A percentile compares a stretch with the other conserved stretches of the same genome.
Conservation (phyloP, 352 stramenopile species). For the Pythium chondricola region DNA sequence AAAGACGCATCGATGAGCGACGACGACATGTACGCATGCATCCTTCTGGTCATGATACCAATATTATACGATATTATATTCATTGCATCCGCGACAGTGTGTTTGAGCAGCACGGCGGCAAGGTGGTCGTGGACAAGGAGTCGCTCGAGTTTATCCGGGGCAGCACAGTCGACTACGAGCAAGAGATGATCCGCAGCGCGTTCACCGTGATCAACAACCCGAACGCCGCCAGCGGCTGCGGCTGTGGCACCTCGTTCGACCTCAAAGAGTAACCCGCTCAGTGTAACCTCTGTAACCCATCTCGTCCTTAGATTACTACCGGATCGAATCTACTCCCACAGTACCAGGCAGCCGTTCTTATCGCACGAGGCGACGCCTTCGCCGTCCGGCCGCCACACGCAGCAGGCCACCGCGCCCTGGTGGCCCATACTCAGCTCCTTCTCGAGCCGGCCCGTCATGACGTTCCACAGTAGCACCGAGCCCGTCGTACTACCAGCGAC, state of each 20-base stretch:
- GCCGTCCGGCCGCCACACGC: conserved; percentile 66
- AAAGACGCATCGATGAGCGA: too few species aligned
- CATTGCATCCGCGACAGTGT: too few species aligned
- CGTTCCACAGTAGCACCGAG: conserved; percentile 62
- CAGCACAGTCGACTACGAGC: conserved; percentile 95
- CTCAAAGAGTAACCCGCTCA: conserved; percentile 81
- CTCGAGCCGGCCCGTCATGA: conserved; percentile 39
- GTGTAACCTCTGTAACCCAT: neutral
- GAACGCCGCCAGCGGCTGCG: conserved; percentile 94
- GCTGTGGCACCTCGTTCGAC: conserved; percentile 97
- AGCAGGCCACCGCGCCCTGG: conserved; percentile 68
- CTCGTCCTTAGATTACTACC: neutral
- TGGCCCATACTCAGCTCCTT: conserved; percentile 50
- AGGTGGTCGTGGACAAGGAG: conserved; percentile 89
- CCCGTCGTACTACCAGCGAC: conserved; percentile 47
- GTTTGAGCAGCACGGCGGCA: conserved; percentile 83
- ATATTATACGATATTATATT: too few species aligned
- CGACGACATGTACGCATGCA: too few species aligned
- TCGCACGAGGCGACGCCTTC: conserved; percentile 63
- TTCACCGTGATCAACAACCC: conserved; percentile 98
- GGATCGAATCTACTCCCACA: conserved; percentile 50
- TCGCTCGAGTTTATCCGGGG: conserved; percentile 92
- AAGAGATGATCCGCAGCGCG: conserved; percentile 95
- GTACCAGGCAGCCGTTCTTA: conserved; percentile 76
- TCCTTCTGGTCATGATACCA: too few species aligned